Percentiles rank a stretch among this genome's conserved stretches.
Conservation (phyloP, 345 rosid species). For the Lagerstroemia speciosa region DNA sequence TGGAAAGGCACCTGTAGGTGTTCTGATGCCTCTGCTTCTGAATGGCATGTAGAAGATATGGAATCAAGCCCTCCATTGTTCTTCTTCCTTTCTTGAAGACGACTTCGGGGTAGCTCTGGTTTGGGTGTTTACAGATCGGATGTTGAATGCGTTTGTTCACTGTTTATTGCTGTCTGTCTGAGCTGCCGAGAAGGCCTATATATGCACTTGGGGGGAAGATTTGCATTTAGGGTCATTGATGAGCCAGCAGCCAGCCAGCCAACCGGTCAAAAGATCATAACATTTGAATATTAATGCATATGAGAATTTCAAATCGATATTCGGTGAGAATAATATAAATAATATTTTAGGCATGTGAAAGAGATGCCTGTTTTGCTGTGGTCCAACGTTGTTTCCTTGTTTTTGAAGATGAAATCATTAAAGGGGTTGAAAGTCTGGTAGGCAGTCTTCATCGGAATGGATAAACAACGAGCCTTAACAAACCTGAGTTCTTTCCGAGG, state of each 20-base stretch:
- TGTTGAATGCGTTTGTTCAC: neutral
- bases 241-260: neutral
- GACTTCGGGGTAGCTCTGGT: neutral
- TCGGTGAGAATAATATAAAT: neutral
- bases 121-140: neutral
- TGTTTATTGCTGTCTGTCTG: neutral
- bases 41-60: constrained; percentile 42
- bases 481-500: too few relatives aligned
- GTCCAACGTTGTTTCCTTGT: neutral
- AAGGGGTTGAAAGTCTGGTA: neutral
- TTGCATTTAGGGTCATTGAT: neutral
- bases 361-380: neutral
- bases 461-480: too few relatives aligned
- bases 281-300: neutral
- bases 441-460: neutral
- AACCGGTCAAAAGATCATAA: neutral
- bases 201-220: neutral
- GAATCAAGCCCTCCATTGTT: constrained; percentile 71
- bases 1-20: constrained; percentile 16
- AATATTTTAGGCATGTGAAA: neutral
- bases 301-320: neutral
- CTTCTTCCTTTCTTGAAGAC: neutral
- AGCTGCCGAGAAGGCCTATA: neutral
- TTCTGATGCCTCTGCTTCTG: constrained; percentile 21
- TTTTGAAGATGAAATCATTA: neutral